Evolutionary conservation across 2,329 filamentous ascomycete species (phyloP), one percentile per base, ranked within the genome.

Genomic region (Aspergillus tubingensis): DNA sequence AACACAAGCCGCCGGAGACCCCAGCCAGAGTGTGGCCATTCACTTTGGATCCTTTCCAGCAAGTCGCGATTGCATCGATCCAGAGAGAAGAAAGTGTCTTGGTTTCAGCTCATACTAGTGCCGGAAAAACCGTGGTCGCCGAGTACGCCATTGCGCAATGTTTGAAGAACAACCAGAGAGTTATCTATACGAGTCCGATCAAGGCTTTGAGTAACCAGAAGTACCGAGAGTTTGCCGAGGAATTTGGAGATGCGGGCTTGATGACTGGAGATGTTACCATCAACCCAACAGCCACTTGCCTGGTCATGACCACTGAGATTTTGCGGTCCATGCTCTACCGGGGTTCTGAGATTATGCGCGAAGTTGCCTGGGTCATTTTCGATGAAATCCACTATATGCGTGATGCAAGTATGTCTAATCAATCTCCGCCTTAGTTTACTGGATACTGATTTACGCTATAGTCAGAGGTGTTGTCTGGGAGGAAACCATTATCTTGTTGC

Each of bases 301-400:
- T 99, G 60, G 95, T 99, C 71, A 99, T 99, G 95, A 99, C 95
- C 0, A 99, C 95, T 0, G 95, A 99, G 81, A 99, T 99, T 92
- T 79, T 99, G 74, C 90, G 95, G 52, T 98, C 94, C 17, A 99
- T 99, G 95, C 76, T 99, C 79, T 99, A 99, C 77, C 87, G 95
- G 68, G 95, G 95, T 62, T 98, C 95, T 0, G 95, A 99, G 80
- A 98, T 99, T 66, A 99, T 99, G 94, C 92, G 95, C 67, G 95
- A 99, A 80, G 96, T 99, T 1, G 93, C 91, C 13, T 99, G 95
- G 95, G 96, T 99, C 1, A 83, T 99, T 2, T 99, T 99, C 70
- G 95, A 99, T 77, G 95, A 99, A 77, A 96, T 99, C 64, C 95
- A 99, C 78, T 99, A 99, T 79, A 89, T 99, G 87, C 88, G 95